Evolutionary conservation across 495 filamentous ascomycete species (phyloP), one percentile per base, ranked within the genome.

Genomic region (Rusavskia elegans): DNA sequence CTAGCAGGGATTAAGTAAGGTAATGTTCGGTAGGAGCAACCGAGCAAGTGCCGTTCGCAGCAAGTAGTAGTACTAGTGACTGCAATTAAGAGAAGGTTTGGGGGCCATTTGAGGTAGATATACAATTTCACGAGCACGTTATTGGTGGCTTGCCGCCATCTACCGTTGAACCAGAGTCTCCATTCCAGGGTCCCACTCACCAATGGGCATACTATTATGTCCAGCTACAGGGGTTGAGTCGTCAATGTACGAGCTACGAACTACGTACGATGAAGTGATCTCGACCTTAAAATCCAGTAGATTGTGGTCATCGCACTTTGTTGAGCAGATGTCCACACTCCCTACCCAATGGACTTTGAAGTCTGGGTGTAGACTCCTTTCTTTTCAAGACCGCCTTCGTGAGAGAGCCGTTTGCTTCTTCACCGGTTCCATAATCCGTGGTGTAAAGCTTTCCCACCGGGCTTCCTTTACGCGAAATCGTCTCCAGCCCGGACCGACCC

Each of bases 401-500:
- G 9, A 52, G n/a, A 4, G 27, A 21, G n/a, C 50, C 50, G 11
- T 42, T 46, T 11, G 20, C 44, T 46, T 55, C 54, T 17, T 30
- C 40, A 20, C 48, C 40, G 13, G 17, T 30, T 25, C 36, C 30
- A 20, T 37, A 11, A 35, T 35, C 32, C 32, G 5, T 35, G 9
- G 32, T 1, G 13, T 35, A 11, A 14, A 35, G 32, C 13, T 14
- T 35, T 35, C 32, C 13, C 32, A 35, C 13, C 13, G 32, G 32
- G 32, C 32, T 35, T 13, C 32, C 32, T 35, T 35, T 7, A 35
- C 65, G 13, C 56, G 63, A 32, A 90, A 65, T 0, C 11, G 81
- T 85, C 48, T 79, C 72, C 4, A 92, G 75, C 1, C 85, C 86
- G 8, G 44, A 5, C 16, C 44, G 17, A 2, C 87, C 87, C 32